Base-by-base conservation (phyloP, 2,329 filamentous ascomycete genomes). In the Beauveria pseudobassiana region DNA sequence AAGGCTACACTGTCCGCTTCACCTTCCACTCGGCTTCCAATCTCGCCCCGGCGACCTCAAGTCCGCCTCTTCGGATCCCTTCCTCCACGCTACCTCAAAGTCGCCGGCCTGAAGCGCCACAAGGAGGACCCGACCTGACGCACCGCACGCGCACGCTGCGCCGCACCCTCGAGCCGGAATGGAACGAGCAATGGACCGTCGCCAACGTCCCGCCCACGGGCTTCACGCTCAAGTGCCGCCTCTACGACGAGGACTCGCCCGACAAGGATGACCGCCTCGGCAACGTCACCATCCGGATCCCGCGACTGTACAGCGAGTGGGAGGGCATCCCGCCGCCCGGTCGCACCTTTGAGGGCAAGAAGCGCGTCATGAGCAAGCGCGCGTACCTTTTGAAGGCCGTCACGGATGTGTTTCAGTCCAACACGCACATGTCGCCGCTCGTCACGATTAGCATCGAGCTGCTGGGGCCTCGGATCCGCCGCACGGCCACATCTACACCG, bases 191-290 rank as follows among this genome's bases (percentile, higher is more conserved):
- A 63, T 98, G 93, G 93, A 81, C 91, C 24, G 88, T 98, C 26
- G 91, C 90, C 64, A 96, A 96, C 67, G 82, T 97, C 2, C 93
- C 93, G 0, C 78, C 87, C 0, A 85, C 83, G 0, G 93, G 93
- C 4, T 96, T 96, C 76, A 83, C 81, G 62, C 81, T 98, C 67
- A 96, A 96, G 72, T 91, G 90, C 64, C 84, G 90, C 59, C 76
- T 98, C 20, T 96, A 93, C 74, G 93, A 98, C 69, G 93, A 98
- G 73, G 93, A 98, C 74, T 86, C 87, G 40, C 85, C 87, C 1
- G 90, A 97, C 71, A 85, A 89, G 66, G 89, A 98, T 70, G 93
- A 98, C 74, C 83, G 91, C 28, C 81, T 98, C 22, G 93, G 93
- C 12, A 96, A 95, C 69, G 90, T 91, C 3, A 91, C 91, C 52